A percentile compares a stretch with the other conserved stretches of the same genome.
Conservation (phyloP, 306 rosid genomes). For the Aeschynomene evenia region DNA sequence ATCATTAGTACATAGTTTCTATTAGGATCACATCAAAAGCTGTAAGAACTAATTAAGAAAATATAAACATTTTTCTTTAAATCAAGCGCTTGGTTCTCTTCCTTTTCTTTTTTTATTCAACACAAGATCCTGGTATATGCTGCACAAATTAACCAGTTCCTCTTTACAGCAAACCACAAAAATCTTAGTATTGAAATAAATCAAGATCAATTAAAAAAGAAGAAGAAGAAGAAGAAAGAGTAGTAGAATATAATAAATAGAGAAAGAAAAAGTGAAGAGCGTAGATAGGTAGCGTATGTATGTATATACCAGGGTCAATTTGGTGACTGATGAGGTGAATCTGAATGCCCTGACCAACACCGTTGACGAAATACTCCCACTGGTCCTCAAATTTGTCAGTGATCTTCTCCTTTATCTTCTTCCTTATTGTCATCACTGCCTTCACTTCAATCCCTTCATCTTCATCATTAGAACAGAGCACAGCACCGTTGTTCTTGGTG, state of each 20-base stretch:
- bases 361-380: slow-evolving; percentile 72
- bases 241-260: not conserved
- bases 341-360: slow-evolving; percentile 79
- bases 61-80: not conserved
- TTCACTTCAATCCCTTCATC: slow-evolving; percentile 53
- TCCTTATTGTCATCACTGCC: slow-evolving; percentile 66
- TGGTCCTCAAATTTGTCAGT: slow-evolving; percentile 63
- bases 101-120: not conserved
- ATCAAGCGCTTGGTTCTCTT: too few relatives aligned
- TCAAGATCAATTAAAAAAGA: too few relatives aligned
- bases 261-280: too few relatives aligned
- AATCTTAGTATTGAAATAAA: too few relatives aligned
- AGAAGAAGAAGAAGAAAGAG: too few relatives aligned
- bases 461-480: slow-evolving; percentile 6
- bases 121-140: not conserved
- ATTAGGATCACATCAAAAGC: not conserved
- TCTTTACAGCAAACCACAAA: too few relatives aligned
- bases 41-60: not conserved
- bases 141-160: not conserved
- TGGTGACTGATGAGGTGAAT: slow-evolving; percentile 73
- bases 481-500: slow-evolving; percentile 29
- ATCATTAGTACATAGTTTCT: too few relatives aligned
- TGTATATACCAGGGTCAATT: slow-evolving; percentile 81
- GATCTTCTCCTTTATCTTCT: slow-evolving; percentile 73
- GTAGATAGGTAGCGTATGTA: too few relatives aligned